Evolutionary conservation across 31 red algal species (phyloP).

Genomic region (Pterothamnion heteromorphum): DNA sequence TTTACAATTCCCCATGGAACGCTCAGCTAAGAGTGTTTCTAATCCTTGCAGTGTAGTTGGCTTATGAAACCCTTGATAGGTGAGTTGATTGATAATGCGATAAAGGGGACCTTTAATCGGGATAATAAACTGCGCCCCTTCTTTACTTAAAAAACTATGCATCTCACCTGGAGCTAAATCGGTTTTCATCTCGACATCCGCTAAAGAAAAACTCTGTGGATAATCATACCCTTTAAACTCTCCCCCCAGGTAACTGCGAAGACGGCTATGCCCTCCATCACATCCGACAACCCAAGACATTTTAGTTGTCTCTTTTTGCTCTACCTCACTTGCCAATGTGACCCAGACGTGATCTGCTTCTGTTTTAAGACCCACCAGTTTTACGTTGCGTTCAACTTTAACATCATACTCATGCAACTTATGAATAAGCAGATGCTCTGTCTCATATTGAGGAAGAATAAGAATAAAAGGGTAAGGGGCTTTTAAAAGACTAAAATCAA

Average conservation of each 20-base stretch:
- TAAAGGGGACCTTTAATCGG: neutral
- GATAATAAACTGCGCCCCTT: neutral
- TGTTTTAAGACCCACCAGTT: neutral
- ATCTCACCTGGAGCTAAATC: neutral
- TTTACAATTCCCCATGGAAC: too few species aligned
- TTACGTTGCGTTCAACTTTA: conserved; percentile 19
- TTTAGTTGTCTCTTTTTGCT: neutral
- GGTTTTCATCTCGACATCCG: neutral
- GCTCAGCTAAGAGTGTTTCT: too few species aligned
- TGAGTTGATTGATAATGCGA: conserved; percentile 8
- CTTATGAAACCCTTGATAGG: too few species aligned
- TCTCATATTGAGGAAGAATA: neutral
- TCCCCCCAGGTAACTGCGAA: neutral
- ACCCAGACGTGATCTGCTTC: neutral
- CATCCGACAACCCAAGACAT: conserved; percentile 39
- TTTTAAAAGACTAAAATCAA: conserved; percentile 20
- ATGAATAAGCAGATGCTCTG: too few species aligned
- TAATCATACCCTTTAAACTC: conserved; percentile 41
- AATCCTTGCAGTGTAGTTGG: too few species aligned
- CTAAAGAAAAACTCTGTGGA: conserved; percentile 3
- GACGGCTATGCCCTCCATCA: conserved; percentile 21
- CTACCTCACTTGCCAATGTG: neutral
- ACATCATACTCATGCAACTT: neutral
- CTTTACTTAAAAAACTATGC: conserved; percentile 24
- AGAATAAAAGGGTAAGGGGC: conserved; percentile 46